Percentiles rank a stretch among this genome's conserved stretches.
Evolutionary conservation across 495 filamentous ascomycete genomes (phyloP).

Genomic region (Trichoderma gamsii): DNA sequence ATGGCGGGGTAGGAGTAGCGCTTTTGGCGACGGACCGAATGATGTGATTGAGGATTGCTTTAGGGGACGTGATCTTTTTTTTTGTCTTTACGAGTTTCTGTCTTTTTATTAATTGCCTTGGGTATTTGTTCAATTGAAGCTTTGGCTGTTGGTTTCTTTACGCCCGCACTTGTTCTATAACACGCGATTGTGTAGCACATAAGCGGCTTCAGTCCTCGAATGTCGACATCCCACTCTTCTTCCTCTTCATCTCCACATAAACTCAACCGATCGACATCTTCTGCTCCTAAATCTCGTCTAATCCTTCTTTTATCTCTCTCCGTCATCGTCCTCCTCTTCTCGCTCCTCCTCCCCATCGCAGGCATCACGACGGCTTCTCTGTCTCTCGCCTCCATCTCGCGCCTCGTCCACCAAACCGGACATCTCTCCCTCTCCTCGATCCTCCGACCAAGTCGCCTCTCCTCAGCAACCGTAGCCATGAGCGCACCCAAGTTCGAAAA

Average conservation of each 20-base stretch:
- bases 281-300: neutral
- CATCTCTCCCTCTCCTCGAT: neutral
- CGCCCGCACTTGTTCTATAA: too few relatives aligned
- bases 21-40: neutral
- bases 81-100: too few relatives aligned
- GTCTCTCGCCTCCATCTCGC: neutral
- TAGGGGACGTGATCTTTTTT: too few relatives aligned
- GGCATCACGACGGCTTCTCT: neutral
- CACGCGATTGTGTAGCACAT: too few relatives aligned
- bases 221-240: constrained; percentile 3
- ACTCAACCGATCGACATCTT: neutral
- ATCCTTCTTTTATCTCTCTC: neutral
- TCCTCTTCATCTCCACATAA: constrained; percentile 8
- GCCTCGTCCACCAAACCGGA: neutral
- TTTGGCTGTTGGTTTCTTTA: too few relatives aligned
- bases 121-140: too few relatives aligned
- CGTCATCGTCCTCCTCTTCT: neutral
- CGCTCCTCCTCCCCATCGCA: neutral
- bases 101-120: too few relatives aligned
- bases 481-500: constrained; percentile 50
- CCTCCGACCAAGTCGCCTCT: neutral
- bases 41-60: too few relatives aligned
- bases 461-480: constrained; percentile 4
- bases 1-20: neutral
- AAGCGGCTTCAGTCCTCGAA: neutral